Evolutionary conservation across 176 grass and related monocot species (phyloP), one percentile per base, ranked within the genome.

Genomic region (Puccinellia tenuiflora): DNA sequence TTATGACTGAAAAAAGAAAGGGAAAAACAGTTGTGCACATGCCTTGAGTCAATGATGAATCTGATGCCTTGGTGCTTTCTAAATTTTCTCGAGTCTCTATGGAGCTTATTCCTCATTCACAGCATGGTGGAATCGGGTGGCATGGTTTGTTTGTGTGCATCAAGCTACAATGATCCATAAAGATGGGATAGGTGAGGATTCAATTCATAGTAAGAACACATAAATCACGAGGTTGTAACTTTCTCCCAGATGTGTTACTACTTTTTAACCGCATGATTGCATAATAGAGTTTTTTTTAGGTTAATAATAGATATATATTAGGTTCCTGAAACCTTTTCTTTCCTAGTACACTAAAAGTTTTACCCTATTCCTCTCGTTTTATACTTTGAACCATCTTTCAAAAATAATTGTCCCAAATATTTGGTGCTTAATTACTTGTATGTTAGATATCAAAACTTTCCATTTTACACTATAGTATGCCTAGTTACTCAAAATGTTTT

Each of bases 221-320:
- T 59, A 17, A 74, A 84, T 69, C 30, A 55, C 24, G 22, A 68
- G 30, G 33, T 59, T 75, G 52, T 81, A 68, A 85, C 78, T 77
- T 81, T 81, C 78, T 51, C 43, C 35, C 37, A 29, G 24, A 28
- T 78, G 38, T 43, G 22, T 61, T 48, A 25, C 21, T 73, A 20
- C 25, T 73, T 67, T 48, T 73, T 8, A 73, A 48, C 42, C 3
- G 69, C 6, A 3, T 14, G 25, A 73, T 20, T 29, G 42, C 42
- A 30, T 26, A 46, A 69, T 39, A 42, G 67, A 73, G 40, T n/a
- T n/a, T n/a, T n/a, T n/a, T n/a, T n/a, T n/a, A n/a, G n/a, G n/a
- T n/a, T n/a, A n/a, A 30, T 26, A 46, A 69, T 39, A 42, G 67
- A 73, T 26, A 73, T 28, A 73, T 73, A 73, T 47, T 73, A 73